These are phyloP conservation scores for Boechera stricta DNA, from an alignment of 345 rosid genomes.

Conservation along the genomic window DNA sequence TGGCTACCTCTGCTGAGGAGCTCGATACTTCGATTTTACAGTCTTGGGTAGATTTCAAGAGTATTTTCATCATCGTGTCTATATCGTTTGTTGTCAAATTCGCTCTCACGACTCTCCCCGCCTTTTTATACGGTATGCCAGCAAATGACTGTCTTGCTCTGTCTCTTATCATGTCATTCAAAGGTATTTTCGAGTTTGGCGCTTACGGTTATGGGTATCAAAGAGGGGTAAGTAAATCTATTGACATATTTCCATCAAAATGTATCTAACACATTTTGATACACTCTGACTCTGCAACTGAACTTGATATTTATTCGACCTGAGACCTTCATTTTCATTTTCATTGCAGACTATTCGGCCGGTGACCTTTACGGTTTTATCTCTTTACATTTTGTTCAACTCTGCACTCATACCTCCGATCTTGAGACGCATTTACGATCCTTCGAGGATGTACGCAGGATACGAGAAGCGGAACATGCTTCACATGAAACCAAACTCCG, in stretches of 20 bases:
- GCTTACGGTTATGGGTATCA: conserved; percentile 21
- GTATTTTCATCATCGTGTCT: neutral
- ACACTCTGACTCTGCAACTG: neutral
- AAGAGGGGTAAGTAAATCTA: conserved; percentile 35
- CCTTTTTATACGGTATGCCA: conserved; percentile 51
- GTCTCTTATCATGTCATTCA: conserved; percentile 53
- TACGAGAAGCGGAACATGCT: conserved; percentile 55
- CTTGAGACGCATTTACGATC: conserved; percentile 46
- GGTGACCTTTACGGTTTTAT: conserved; percentile 32
- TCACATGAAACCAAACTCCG: conserved; percentile 41
- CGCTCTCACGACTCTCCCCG: conserved; percentile 38
- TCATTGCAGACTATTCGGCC: conserved; percentile 35
- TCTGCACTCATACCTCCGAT: conserved; percentile 42
- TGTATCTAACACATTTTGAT: neutral
- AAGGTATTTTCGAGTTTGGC: conserved; percentile 54
- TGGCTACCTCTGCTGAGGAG: conserved; percentile 31
- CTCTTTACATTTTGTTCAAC: conserved; percentile 39
- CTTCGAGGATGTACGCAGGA: conserved; percentile 54
- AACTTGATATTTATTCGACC: neutral
- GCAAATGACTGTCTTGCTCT: conserved; percentile 50
- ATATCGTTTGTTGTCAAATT: conserved; percentile 43
- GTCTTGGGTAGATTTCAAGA: conserved; percentile 15
- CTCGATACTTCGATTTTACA: neutral
- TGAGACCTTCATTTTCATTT: conserved; percentile 19
- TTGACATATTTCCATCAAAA: neutral